Evolutionary conservation across 2,329 filamentous ascomycete species (phyloP), one percentile per base, ranked within the genome.

Genomic region (Seiridium cupressi): DNA sequence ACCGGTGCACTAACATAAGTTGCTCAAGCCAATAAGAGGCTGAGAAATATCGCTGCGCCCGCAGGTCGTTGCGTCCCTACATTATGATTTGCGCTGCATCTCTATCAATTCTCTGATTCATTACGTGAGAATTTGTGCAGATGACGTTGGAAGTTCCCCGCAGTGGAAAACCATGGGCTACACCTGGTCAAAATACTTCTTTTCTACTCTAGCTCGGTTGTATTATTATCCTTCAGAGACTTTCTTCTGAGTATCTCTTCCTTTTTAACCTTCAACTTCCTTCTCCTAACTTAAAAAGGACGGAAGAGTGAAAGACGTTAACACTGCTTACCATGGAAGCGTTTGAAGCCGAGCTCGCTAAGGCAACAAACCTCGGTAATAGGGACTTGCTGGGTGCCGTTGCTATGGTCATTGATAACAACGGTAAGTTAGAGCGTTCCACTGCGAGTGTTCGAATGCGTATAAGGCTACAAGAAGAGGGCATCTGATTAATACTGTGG

Each of bases 371-470:
- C 49, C 49, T 36, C 9, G 49, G 26, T 36, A 35, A 53, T 53
- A 36, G 32, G 26, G 32, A 53, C 3, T 53, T 53, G 32, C 49
- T 53, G 49, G 49, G 49, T 36, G 49, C 3, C 32, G 49, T 53
- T 53, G 49, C 49, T 53, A 53, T 53, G 32, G 49, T 53, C 32
- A 53, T 53, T 53, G 49, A 53, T 53, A 53, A 53, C 32, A 53
- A 53, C 26, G 49, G 49, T 53, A n/a, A 53, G 49, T 34, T 32
- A 32, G 8, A 48, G 46, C 46, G 26, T 48, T 48, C 3, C 46
- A 31, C 46, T 48, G 46, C 46, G 46, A 48, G 8, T 48, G 46
- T 48, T 48, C 2, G 13, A n/a, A 48, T n/a, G 26, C 3, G 46
- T 48, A 48, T 3, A 18, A 48, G 46, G 46, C 46, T 48, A 31